Evolutionary conservation across 352 stramenopile species (phyloP), one percentile per base, ranked within the genome.

Genomic region (Blastocystis sp.): DNA sequence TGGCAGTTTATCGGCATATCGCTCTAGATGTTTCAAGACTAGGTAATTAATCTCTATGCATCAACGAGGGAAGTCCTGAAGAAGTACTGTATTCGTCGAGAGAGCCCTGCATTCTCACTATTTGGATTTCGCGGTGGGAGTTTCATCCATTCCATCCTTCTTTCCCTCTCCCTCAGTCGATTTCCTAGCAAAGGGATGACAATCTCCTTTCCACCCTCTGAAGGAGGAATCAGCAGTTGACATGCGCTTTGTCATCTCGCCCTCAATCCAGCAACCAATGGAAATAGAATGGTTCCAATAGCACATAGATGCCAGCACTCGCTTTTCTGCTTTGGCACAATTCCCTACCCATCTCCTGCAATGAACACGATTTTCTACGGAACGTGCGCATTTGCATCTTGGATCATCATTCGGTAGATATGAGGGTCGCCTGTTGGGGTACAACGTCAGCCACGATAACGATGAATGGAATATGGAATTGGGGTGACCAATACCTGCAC

Each of bases 331-430:
- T 34, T 34, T 34, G 28, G 28, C 28, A 34, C 28, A 34, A 34
- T 34, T 34, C 28, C 28, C 28, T 34, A 34, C 28, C 28, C 28
- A 34, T 34, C 28, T 34, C 28, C 28, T 34, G 45, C 24, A 24
- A 84, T 84, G 74, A 84, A 84, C 48, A 84, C 74, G 34, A 45
- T 84, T 14, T 84, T 84, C 74, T 84, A 69, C 28, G 74, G 74
- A 69, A 84, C 74, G 74, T 84, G 28, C 38, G 40, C 14, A 4
- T 24, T 7, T 57, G 6, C 11, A 19, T n/a, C 4, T 69, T 1
- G 45, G 14, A 11, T 21, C 14, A 10, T 59, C 3, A 68, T 84
- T 54, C 14, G 54, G 4, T 84, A 84, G 74, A 54, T 84, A 84
- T 70, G 74, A 84, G 40, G 74, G 74, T 34, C 52, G 74, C 57